These are phyloP conservation scores for Talaromyces sp. DNA, from an alignment of 2,329 filamentous ascomycete species.

Conservation along the genomic window DNA sequence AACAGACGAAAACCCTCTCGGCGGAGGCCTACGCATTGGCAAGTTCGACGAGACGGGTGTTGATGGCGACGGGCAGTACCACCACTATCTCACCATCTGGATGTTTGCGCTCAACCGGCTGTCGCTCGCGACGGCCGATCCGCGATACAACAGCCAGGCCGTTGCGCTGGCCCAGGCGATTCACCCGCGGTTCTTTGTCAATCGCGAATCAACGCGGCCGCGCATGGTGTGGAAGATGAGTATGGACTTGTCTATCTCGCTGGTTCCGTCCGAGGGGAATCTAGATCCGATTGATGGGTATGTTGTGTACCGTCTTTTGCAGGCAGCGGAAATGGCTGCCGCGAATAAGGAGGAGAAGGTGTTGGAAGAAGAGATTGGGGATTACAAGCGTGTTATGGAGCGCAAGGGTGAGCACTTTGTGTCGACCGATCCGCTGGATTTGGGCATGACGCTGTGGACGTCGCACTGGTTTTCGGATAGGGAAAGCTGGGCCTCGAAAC, in stretches of 20 bases:
- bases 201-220: conserved; percentile 26
- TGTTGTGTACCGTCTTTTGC: conserved; percentile 46
- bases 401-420: conserved; percentile 40
- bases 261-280: conserved; percentile 51
- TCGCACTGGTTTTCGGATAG: conserved; percentile 44
- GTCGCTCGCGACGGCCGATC: conserved; percentile 42
- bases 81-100: conserved; percentile 58
- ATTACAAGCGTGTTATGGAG: conserved; percentile 47
- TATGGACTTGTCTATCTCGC: conserved; percentile 41
- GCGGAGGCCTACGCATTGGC: conserved; percentile 54
- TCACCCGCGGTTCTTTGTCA: conserved; percentile 48
- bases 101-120: conserved; percentile 58
- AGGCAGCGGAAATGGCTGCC: conserved; percentile 32
- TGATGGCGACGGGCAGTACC: conserved; percentile 57
- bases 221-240: conserved; percentile 55
- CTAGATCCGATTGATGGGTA: conserved; percentile 53
- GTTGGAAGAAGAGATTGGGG: conserved; percentile 46
- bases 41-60: conserved; percentile 45
- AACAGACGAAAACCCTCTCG: conserved; percentile 47
- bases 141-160: conserved; percentile 46
- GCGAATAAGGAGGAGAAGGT: conserved; percentile 23
- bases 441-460: conserved; percentile 57
- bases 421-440: conserved; percentile 49
- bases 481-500: conserved; percentile 44
- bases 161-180: conserved; percentile 49